Conservation (phyloP, 352 stramenopile genomes). For the Phytophthora pisi region DNA sequence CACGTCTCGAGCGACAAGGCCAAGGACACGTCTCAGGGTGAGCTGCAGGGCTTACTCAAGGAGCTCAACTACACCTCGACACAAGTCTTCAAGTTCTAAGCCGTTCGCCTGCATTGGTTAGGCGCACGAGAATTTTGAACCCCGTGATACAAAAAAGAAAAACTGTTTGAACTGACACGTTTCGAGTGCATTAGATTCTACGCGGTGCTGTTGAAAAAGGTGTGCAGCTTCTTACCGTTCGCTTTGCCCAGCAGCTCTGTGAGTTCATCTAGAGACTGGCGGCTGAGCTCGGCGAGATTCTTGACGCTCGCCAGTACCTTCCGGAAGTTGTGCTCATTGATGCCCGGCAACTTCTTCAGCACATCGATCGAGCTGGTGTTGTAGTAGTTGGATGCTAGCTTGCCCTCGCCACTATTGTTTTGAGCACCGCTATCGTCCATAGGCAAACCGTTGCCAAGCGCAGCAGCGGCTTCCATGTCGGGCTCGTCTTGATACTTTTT, state of each 20-base stretch:
- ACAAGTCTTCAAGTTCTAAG: constrained; percentile 89
- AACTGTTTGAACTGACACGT: constrained; percentile 1
- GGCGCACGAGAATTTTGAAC: constrained; percentile 21
- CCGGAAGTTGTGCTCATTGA: constrained; percentile 94
- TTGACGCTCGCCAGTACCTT: constrained; percentile 73
- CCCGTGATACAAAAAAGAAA: constrained; percentile 21
- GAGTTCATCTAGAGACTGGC: constrained; percentile 66
- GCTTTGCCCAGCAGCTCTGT: constrained; percentile 71
- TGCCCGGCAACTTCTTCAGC: constrained; percentile 95
- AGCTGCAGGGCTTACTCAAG: constrained; percentile 87
- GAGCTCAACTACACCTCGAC: constrained; percentile 77
- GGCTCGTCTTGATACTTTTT: constrained; percentile 88
- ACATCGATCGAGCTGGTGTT: constrained; percentile 95
- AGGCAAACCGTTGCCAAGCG: constrained; percentile 56
- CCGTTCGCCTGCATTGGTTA: constrained; percentile 4
- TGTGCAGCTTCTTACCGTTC: constrained; percentile 78
- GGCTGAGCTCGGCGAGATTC: constrained; percentile 79
- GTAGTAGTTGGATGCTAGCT: constrained; percentile 58
- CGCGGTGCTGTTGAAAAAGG: constrained; percentile 78
- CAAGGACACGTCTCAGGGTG: constrained; percentile 85
- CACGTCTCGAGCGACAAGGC: constrained; percentile 88
- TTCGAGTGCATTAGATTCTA: constrained; percentile 23
- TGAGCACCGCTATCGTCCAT: constrained; percentile 28
- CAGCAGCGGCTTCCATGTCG: constrained; percentile 73
- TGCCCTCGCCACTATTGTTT: constrained; percentile 35